These are phyloP conservation scores for Aspergillus sp. DNA, from an alignment of 2,329 filamentous ascomycete species.

Conservation along the genomic window DNA sequence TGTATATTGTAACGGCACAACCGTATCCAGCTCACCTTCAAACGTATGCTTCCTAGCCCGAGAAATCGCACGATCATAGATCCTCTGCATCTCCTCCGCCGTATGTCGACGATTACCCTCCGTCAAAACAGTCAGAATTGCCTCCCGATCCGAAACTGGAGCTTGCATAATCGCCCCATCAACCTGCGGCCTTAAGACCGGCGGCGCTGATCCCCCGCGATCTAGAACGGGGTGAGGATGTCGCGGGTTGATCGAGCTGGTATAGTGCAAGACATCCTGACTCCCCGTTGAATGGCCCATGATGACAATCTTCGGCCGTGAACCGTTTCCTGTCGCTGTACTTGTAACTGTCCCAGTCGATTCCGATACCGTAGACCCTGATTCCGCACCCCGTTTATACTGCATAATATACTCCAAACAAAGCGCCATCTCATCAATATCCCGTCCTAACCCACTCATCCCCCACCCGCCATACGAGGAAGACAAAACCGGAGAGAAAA, in stretches of 20 bases:
- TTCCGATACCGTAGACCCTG: no score
- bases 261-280: slow-evolving; percentile 67
- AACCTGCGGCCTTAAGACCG: slow-evolving; percentile 51
- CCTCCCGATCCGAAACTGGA: slow-evolving; percentile 75
- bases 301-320: slow-evolving; percentile 56
- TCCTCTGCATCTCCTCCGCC: slow-evolving; percentile 30
- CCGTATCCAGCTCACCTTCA: slow-evolving; percentile 4
- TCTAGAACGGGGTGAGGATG: slow-evolving; percentile 27
- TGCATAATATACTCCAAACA: slow-evolving; percentile 53
- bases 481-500: slow-evolving; percentile 52
- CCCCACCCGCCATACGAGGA: slow-evolving; percentile 59
- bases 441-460: slow-evolving; percentile 50
- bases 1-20: slow-evolving; percentile 37
- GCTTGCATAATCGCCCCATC: slow-evolving; percentile 80
- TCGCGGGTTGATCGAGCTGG: slow-evolving; percentile 43
- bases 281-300: slow-evolving; percentile 71
- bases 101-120: slow-evolving; percentile 20
- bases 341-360: no score
- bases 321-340: neutral
- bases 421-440: slow-evolving; percentile 54
- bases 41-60: slow-evolving; percentile 20
- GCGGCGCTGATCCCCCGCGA: slow-evolving; percentile 24
- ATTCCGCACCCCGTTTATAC: slow-evolving; percentile 24
- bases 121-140: slow-evolving; percentile 41
- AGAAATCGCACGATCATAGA: slow-evolving; percentile 30